Evolutionary conservation across 225 moss, liverwort and hornwort genomes (phyloP).

Genomic region (Marchantia paleacea): DNA sequence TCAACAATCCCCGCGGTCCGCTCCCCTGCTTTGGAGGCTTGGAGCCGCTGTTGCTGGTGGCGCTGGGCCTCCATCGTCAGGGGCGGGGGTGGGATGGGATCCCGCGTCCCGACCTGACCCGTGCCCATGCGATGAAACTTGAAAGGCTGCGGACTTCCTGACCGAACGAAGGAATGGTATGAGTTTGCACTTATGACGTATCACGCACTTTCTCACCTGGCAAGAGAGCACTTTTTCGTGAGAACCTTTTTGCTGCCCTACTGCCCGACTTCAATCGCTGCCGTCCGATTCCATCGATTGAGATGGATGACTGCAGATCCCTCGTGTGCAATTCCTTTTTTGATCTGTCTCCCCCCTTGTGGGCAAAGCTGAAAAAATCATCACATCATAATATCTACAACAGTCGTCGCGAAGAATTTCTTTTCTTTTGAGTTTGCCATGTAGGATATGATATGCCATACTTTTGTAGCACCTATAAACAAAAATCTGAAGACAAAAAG

Average conservation of each 20-base stretch:
- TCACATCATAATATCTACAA: no score
- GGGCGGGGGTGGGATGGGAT: neutral
- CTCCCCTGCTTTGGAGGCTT: neutral
- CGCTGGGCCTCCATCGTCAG: neutral
- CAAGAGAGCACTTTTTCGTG: neutral
- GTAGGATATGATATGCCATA: no score
- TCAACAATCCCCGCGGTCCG: neutral
- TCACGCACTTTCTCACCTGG: neutral
- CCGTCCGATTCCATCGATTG: neutral
- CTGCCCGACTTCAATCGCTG: no score
- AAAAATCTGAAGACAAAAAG: no score
- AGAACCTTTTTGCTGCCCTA: neutral
- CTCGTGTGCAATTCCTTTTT: neutral
- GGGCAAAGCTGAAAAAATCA: no score
- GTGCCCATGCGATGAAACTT: neutral
- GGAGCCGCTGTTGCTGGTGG: neutral
- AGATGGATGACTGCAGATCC: neutral
- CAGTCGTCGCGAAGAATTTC: no score
- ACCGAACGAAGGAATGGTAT: neutral
- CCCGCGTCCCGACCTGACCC: neutral
- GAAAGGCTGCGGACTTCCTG: slow-evolving; percentile 6
- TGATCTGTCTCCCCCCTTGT: no score
- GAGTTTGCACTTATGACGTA: neutral
- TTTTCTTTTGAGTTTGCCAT: no score
- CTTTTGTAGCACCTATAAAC: no score